phyloP scores from a whole-genome alignment of 2,329 filamentous ascomycete species.

The Botrytis paeoniae region DNA sequence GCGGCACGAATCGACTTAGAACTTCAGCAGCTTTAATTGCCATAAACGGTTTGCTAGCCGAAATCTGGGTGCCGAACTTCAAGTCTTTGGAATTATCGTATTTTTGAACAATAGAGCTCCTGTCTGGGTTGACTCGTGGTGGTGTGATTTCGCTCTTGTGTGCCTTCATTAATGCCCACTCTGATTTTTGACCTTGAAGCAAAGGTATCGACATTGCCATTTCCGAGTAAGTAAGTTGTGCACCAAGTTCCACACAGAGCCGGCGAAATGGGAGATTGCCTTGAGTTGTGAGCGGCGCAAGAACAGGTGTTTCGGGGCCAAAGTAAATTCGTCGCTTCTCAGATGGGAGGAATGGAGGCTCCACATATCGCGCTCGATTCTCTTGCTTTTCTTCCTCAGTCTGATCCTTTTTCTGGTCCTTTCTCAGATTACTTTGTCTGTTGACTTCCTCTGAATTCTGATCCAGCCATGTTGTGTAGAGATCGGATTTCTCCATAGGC shows the following conservation, averaged over 20 bases:
- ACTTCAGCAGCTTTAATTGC: slow-evolving; percentile 86
- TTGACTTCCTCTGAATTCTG: slow-evolving; percentile 53
- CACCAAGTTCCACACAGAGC: slow-evolving; percentile 83
- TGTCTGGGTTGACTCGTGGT: slow-evolving; percentile 56
- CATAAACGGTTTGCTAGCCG: slow-evolving; percentile 87
- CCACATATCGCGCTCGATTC: slow-evolving; percentile 74
- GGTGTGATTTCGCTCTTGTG: slow-evolving; percentile 78
- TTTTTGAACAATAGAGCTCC: slow-evolving; percentile 58
- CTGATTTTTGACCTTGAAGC: slow-evolving; percentile 82
- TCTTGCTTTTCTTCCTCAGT: slow-evolving; percentile 55
- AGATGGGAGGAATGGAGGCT: slow-evolving; percentile 82
- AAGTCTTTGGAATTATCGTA: slow-evolving; percentile 83
- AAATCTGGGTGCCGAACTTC: slow-evolving; percentile 89
- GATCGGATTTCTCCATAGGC: slow-evolving; percentile 68
- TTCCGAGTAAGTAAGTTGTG: slow-evolving; percentile 93
- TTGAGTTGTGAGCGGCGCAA: slow-evolving; percentile 95
- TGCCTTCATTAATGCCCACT: slow-evolving; percentile 94
- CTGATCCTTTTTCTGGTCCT: slow-evolving; percentile 41
- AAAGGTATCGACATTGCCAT: slow-evolving; percentile 94
- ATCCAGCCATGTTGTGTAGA: slow-evolving; percentile 75
- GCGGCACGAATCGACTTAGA: slow-evolving; percentile 71
- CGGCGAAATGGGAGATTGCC: slow-evolving; percentile 93
- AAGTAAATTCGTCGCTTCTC: slow-evolving; percentile 96
- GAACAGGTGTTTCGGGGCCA: slow-evolving; percentile 82
- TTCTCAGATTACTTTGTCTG: slow-evolving; percentile 47